A percentile compares a stretch with the other conserved stretches of the same genome.
Evolutionary conservation across 768 basidiomycete genomes (phyloP).

Genomic region (Trametopsis cervina): DNA sequence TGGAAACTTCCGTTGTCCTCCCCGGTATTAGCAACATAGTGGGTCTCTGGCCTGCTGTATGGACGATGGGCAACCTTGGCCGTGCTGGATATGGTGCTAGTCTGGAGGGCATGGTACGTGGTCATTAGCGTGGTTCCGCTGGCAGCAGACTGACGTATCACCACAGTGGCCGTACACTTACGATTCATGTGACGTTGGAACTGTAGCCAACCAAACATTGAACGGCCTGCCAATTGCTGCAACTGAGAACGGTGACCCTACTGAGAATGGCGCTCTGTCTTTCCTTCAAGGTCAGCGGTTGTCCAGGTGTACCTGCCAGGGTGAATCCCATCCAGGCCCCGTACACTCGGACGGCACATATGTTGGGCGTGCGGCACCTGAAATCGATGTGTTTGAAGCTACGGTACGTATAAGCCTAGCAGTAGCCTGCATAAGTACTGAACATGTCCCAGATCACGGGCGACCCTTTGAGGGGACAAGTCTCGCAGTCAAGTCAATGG

Average conservation of each 20-base stretch:
- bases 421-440: background rate
- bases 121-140: conserved; percentile 6
- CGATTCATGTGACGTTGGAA: conserved; percentile 68
- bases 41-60: conserved; percentile 47
- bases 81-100: conserved; percentile 85
- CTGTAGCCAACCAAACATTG: conserved; percentile 59
- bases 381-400: conserved; percentile 89
- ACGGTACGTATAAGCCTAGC: conserved; percentile 36
- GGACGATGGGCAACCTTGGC: conserved; percentile 71
- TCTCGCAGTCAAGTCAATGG: conserved; percentile 86
- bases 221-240: conserved; percentile 64
- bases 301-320: conserved; percentile 79
- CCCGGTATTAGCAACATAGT: conserved; percentile 54
- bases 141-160: conserved; percentile 3
- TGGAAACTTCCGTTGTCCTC: conserved; percentile 57
- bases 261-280: conserved; percentile 40
- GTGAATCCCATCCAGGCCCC: conserved; percentile 83
- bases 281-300: conserved; percentile 81
- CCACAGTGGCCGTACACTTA: conserved; percentile 76
- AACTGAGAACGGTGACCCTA: conserved; percentile 46
- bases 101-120: conserved; percentile 70
- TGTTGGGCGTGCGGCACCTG: conserved; percentile 78
- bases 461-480: conserved; percentile 45
- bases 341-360: conserved; percentile 64
- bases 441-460: conserved; percentile 19